Evolutionary conservation across 495 filamentous ascomycete species (phyloP), one percentile per base, ranked within the genome.

Genomic region (Aspergillus saccharolyticus): DNA sequence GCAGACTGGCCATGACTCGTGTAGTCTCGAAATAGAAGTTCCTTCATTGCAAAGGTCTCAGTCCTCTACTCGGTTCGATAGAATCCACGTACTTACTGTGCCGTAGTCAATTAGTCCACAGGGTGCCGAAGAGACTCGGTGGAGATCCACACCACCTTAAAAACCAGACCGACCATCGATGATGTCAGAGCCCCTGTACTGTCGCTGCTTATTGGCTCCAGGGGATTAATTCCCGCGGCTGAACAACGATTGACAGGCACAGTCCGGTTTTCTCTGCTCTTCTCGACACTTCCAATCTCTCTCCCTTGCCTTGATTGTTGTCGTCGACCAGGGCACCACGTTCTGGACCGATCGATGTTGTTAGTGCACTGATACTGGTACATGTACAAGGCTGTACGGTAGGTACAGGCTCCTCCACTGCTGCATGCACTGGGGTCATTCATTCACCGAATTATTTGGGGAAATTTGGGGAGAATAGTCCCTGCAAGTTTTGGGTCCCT

Each of bases 201-300:
- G 6, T 3, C 6, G 15, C 15, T 6, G 47, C 17, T 30, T 50
- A 39, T 39, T 39, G 33, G 33, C 12, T 39, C 33, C 2, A 9
- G 33, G 33, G 7, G 5, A 15, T 5, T 39, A 28, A 4, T 28
- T 28, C 33, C 33, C 33, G 33, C 33, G 33, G 33, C 33, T 39
- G 14, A 39, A 39, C 33, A 6, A 12, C 33, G 33, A 30, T 30
- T 50, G 22, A 10, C 15, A 33, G 47, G 24, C 24, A 17, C 15
- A 47, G 33, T 39, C 33, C 33, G 22, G 44, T 20, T 17, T 49
- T 50, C 47, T 50, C 15, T 28, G 47, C 8, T 14, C 24, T 50
- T 50, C 47, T 50, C 47, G 47, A 50, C 47, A 28, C 22, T 50
- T 50, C 47, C 28, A 22, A 14, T n/a, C n/a, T n/a, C 21, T 25